Percentiles rank a stretch among this genome's conserved stretches.
Conservation (phyloP, 768 basidiomycete genomes). For the Amanita fuliginea region DNA sequence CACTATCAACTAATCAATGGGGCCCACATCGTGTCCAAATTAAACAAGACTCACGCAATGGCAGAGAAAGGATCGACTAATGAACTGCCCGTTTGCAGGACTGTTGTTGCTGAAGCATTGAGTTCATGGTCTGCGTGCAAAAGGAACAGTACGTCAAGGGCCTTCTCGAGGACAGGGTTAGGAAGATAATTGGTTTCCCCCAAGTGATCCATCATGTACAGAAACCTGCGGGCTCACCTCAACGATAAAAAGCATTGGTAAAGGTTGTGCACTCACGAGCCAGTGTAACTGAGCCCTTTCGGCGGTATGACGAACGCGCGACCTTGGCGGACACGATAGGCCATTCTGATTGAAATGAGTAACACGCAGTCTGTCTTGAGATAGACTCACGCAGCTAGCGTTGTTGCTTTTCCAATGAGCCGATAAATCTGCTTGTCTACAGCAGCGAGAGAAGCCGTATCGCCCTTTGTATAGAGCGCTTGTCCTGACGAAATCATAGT, state of each 20-base stretch:
- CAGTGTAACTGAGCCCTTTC: conserved; percentile 72
- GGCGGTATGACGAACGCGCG: conserved; percentile 82
- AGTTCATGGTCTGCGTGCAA: conserved; percentile 88
- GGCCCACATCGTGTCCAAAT: neutral
- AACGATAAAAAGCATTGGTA: neutral
- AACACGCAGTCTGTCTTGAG: neutral
- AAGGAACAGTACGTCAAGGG: conserved; percentile 80
- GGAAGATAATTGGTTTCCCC: conserved; percentile 65
- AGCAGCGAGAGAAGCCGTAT: conserved; percentile 51
- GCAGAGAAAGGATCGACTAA: conserved; percentile 88
- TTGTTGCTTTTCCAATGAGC: conserved; percentile 81
- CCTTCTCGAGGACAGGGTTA: conserved; percentile 78
- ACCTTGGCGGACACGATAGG: conserved; percentile 86
- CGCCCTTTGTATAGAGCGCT: conserved; percentile 62
- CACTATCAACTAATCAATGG: conserved; percentile 26
- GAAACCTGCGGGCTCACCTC: conserved; percentile 37
- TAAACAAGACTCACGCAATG: conserved; percentile 42
- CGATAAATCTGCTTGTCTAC: conserved; percentile 93
- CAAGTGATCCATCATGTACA: conserved; percentile 86
- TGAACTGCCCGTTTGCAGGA: conserved; percentile 81
- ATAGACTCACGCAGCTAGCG: conserved; percentile 63
- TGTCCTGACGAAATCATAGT: conserved; percentile 40
- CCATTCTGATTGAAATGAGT: conserved; percentile 47
- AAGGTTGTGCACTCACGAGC: conserved; percentile 42
- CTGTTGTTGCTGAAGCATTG: conserved; percentile 79